These are phyloP conservation scores for Ajuga reptans DNA, from an alignment of 305 asterid species.

Conservation along the genomic window DNA sequence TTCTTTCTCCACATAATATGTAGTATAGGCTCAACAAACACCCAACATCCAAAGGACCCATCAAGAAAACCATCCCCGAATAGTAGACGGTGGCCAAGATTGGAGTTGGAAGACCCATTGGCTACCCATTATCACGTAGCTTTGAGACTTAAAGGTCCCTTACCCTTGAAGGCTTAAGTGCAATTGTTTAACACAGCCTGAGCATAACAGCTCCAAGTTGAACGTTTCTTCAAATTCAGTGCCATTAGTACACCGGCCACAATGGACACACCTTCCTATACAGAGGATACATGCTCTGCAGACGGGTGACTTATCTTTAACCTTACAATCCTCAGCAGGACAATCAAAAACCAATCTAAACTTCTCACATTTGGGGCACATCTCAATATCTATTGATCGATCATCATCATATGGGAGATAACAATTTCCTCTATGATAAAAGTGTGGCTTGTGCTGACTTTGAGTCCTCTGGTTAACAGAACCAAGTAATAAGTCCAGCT, in stretches of 20 bases:
- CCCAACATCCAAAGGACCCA: no score
- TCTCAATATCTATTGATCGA: conserved; percentile 66
- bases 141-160: no score
- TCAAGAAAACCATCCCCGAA: no score
- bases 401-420: conserved; percentile 61
- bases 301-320: conserved; percentile 29
- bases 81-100: no score
- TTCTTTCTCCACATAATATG: no score
- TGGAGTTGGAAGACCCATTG: no score
- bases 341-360: conserved; percentile 70
- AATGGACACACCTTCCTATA: conserved; percentile 59
- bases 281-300: conserved; percentile 76
- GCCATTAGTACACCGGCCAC: conserved; percentile 67
- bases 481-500: conserved; percentile 45
- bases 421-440: conserved; percentile 44
- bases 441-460: conserved; percentile 42
- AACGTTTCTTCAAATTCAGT: conserved; percentile 65
- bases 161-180: no score
- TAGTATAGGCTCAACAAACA: no score
- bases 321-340: conserved; percentile 60
- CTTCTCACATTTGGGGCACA: conserved; percentile 66
- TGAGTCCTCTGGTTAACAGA: conserved; percentile 19
- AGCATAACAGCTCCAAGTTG: conserved; percentile 56
- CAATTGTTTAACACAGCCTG: conserved; percentile 42
- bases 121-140: no score